phyloP scores from a whole-genome alignment of 345 rosid species.

The Limnanthes douglasii region DNA sequence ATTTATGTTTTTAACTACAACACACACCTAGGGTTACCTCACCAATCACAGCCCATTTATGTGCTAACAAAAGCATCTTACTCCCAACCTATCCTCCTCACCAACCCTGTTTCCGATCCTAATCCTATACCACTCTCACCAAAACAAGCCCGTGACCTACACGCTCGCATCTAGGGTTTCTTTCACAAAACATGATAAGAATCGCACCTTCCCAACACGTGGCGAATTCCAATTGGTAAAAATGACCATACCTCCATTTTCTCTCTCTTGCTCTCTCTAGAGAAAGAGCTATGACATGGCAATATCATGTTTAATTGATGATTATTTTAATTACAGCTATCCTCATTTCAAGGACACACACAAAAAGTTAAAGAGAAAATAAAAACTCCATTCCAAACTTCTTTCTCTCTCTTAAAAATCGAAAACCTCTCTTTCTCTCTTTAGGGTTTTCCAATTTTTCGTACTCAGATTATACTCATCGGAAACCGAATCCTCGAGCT shows the following conservation, averaged over 20 bases:
- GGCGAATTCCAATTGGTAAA: slow-evolving; percentile 8
- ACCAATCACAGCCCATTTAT: slow-evolving; percentile 19
- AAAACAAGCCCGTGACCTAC: too few relatives aligned
- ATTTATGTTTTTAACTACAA: too few relatives aligned
- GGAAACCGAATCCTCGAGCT: slow-evolving; percentile 18
- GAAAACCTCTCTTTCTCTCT: slow-evolving; percentile 11
- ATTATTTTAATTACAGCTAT: slow-evolving; percentile 5
- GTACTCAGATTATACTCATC: slow-evolving; percentile 34
- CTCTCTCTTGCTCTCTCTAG: slow-evolving; percentile 11
- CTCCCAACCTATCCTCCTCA: too few relatives aligned
- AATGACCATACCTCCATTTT: slow-evolving; percentile 8
- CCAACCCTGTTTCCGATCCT: too few relatives aligned
- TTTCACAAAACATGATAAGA: slow-evolving; percentile 71
- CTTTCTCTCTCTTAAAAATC: too few relatives aligned
- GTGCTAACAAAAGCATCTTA: too few relatives aligned
- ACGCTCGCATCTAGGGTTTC: too few relatives aligned
- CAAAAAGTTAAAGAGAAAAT: too few relatives aligned
- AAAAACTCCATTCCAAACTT: too few relatives aligned
- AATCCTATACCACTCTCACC: too few relatives aligned
- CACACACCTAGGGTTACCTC: slow-evolving; percentile 45
- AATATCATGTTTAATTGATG: slow-evolving; percentile 24
- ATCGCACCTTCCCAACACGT: slow-evolving; percentile 38
- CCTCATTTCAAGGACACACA: slow-evolving; percentile 38
- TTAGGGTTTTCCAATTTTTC: slow-evolving; percentile 44
- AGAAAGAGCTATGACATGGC: slow-evolving; percentile 24